These are phyloP conservation scores for Panaeolus papilionaceus DNA, from an alignment of 768 basidiomycete species.

Conservation along the genomic window DNA sequence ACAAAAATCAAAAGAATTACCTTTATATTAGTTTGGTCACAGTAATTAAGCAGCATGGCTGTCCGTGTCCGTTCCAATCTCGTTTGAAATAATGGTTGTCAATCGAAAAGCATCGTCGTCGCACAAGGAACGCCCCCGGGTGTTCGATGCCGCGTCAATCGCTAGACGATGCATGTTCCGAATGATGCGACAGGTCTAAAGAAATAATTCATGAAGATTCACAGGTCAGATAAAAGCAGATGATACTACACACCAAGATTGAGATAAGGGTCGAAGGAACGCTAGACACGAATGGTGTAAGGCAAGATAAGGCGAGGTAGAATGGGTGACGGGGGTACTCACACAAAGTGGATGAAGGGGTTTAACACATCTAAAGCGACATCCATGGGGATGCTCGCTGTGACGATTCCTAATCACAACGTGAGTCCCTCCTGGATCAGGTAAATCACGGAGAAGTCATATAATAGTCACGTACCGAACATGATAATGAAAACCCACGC, in stretches of 20 bases:
- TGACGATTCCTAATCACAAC: not conserved
- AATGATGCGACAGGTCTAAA: not conserved
- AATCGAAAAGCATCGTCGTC: no score
- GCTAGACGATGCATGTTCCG: not conserved
- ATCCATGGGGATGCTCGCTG: not conserved
- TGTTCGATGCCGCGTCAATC: no score
- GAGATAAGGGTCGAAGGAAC: not conserved
- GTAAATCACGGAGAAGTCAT: no score
- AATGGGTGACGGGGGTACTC: not conserved
- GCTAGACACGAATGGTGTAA: not conserved
- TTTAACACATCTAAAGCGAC: not conserved
- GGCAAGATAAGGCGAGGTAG: not conserved
- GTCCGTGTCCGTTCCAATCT: no score
- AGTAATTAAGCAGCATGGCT: no score
- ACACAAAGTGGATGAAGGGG: constrained; percentile 1
- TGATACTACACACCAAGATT: not conserved
- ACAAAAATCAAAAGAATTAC: no score
- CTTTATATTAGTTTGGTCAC: no score
- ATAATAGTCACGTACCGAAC: not conserved
- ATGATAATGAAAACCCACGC: not conserved
- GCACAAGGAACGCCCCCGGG: no score
- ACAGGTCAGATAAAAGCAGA: no score
- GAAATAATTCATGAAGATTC: no score
- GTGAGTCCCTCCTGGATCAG: not conserved
- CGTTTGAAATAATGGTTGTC: no score